Evolutionary conservation across 2,329 filamentous ascomycete genomes (phyloP).

Genomic region (Neoarthrinium moseri): DNA sequence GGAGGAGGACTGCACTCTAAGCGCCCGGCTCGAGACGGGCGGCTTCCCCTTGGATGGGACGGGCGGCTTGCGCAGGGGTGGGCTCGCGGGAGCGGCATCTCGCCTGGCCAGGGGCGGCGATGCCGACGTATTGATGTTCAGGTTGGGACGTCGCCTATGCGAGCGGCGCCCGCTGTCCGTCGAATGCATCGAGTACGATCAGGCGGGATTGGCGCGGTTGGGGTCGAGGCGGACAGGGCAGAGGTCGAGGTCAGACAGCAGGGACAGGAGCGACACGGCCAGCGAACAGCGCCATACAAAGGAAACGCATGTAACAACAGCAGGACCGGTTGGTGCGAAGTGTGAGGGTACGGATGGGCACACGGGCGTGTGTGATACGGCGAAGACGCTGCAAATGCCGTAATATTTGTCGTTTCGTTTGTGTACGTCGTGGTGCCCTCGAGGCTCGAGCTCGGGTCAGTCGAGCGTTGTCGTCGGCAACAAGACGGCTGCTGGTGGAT

Average conservation of each 20-base stretch:
- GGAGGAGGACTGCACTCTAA: slow-evolving; percentile 24
- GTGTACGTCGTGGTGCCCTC: too few relatives aligned
- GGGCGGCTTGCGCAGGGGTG: slow-evolving; percentile 24
- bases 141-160: slow-evolving; percentile 32
- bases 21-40: slow-evolving; percentile 30
- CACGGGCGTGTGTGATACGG: too few relatives aligned
- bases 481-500: too few relatives aligned
- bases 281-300: slow-evolving; percentile 5
- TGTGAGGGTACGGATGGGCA: too few relatives aligned
- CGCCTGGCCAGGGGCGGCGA: slow-evolving; percentile 15
- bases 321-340: too few relatives aligned
- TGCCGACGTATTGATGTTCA: slow-evolving; percentile 33
- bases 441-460: too few relatives aligned
- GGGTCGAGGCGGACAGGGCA: slow-evolving; percentile 1
- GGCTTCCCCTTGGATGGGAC: slow-evolving; percentile 29
- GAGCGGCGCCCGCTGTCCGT: slow-evolving; percentile 24
- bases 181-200: slow-evolving; percentile 21
- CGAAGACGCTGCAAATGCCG: too few relatives aligned
- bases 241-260: slow-evolving; percentile 3
- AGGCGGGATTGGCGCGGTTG: background rate
- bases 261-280: background rate
- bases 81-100: slow-evolving; percentile 27
- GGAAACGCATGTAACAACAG: too few relatives aligned
- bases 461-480: too few relatives aligned
- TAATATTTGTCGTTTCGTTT: too few relatives aligned